These are phyloP conservation scores for Capronia coronata DNA, from an alignment of 2,329 filamentous ascomycete species.

Conservation along the genomic window DNA sequence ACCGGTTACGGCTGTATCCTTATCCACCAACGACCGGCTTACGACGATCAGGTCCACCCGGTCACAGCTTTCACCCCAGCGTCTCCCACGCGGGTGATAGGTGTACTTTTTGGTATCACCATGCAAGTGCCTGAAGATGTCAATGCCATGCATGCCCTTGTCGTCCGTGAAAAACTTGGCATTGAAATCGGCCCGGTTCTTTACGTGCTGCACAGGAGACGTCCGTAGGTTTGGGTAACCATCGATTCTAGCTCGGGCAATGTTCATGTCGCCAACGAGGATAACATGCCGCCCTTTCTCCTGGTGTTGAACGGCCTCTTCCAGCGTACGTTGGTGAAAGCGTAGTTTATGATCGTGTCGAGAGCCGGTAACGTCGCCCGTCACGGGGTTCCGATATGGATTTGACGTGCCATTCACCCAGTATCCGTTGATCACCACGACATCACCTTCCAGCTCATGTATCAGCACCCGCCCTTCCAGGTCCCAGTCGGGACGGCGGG, in stretches of 20 bases:
- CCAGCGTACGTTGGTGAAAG: slow-evolving; percentile 43
- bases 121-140: slow-evolving; percentile 45
- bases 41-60: slow-evolving; percentile 48
- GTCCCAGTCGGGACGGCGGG: slow-evolving; percentile 46
- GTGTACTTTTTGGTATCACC: slow-evolving; percentile 43
- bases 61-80: slow-evolving; percentile 49
- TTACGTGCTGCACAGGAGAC: slow-evolving; percentile 43
- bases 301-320: slow-evolving; percentile 42
- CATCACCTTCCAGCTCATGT: slow-evolving; percentile 15
- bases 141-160: slow-evolving; percentile 36
- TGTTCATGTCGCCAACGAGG: slow-evolving; percentile 49
- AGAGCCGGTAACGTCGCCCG: slow-evolving; percentile 40
- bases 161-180: slow-evolving; percentile 40
- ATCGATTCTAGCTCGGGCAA: slow-evolving; percentile 41
- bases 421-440: slow-evolving; percentile 47
- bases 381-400: slow-evolving; percentile 35
- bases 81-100: slow-evolving; percentile 41
- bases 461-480: slow-evolving; percentile 48
- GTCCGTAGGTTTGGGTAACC: slow-evolving; percentile 45
- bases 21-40: slow-evolving; percentile 38
- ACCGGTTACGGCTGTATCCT: slow-evolving; percentile 30
- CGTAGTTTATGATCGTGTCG: slow-evolving; percentile 48
- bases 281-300: slow-evolving; percentile 40
- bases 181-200: slow-evolving; percentile 49
- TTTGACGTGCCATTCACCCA: slow-evolving; percentile 48